Evolutionary conservation across 164 flowering plant species (phyloP).

Genomic region (Sextonia rubra): DNA sequence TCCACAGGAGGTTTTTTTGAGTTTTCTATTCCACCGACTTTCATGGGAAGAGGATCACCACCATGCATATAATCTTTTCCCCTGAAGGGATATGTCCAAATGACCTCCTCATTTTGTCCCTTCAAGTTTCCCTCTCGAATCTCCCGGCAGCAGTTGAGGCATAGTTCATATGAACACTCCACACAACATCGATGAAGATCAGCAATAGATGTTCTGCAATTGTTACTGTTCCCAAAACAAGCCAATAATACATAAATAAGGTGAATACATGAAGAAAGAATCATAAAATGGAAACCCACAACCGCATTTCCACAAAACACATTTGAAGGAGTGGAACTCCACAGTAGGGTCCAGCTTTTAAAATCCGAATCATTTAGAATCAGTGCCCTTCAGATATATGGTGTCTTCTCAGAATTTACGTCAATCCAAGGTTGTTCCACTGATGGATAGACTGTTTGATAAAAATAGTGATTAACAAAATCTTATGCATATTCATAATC

Average conservation of each 20-base stretch:
- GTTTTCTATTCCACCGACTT: constrained; percentile 12
- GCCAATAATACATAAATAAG: background rate
- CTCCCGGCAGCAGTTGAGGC: constrained; percentile 64
- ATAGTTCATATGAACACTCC: constrained; percentile 63
- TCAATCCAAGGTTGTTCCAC: too few species aligned
- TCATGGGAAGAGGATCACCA: constrained; percentile 8
- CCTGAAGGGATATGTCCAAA: constrained; percentile 16
- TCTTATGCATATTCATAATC: too few species aligned
- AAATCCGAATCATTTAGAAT: too few species aligned
- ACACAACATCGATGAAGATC: constrained; percentile 74
- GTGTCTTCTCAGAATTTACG: too few species aligned
- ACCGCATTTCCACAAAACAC: too few species aligned
- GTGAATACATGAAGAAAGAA: too few species aligned
- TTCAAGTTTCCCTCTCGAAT: constrained; percentile 26
- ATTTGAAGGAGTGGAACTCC: too few species aligned
- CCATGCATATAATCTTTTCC: constrained; percentile 23
- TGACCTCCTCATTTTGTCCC: constrained; percentile 18
- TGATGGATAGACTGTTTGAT: too few species aligned
- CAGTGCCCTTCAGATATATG: too few species aligned
- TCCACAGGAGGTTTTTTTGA: constrained; percentile 2
- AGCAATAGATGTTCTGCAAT: constrained; percentile 50
- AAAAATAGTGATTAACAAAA: too few species aligned
- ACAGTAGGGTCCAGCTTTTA: too few species aligned
- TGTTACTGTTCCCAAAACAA: constrained; percentile 40
- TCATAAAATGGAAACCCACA: too few species aligned